phyloP scores from a whole-genome alignment of 2,329 filamentous ascomycete genomes.

The Xylaria sp. region DNA sequence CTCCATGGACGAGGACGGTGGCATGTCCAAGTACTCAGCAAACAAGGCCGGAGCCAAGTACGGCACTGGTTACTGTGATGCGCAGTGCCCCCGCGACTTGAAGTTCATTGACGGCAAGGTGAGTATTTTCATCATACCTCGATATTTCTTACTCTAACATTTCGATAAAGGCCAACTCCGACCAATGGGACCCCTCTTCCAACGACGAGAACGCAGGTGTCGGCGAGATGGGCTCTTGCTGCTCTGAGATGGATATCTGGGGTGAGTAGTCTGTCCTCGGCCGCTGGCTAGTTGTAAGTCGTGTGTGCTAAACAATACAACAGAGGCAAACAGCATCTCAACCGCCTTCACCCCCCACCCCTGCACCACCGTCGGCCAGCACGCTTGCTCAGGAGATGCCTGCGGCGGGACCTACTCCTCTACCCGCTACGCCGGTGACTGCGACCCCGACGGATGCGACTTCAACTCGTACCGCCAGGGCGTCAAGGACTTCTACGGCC shows the following conservation, averaged over 20 bases:
- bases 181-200: conserved; percentile 56
- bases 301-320: conserved; percentile 10
- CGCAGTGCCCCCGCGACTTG: conserved; percentile 58
- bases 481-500: conserved; percentile 67
- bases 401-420: conserved; percentile 60
- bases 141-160: conserved; percentile 10
- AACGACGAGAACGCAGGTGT: conserved; percentile 62
- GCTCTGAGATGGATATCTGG: conserved; percentile 70
- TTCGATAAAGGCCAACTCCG: conserved; percentile 52
- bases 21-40: conserved; percentile 56
- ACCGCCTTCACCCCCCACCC: conserved; percentile 69
- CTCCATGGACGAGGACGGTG: conserved; percentile 65
- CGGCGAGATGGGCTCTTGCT: conserved; percentile 63
- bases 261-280: conserved; percentile 31
- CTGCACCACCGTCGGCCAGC: conserved; percentile 59
- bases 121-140: conserved; percentile 1
- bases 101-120: conserved; percentile 62
- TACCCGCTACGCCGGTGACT: conserved; percentile 65
- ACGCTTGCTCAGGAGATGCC: conserved; percentile 56
- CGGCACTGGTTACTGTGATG: conserved; percentile 66
- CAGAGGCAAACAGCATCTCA: conserved; percentile 67
- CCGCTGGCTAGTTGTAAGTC: background rate
- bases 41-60: conserved; percentile 63
- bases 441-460: conserved; percentile 72
- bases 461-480: conserved; percentile 73